Conservation (phyloP, 371 early-diverging fungal genomes). For the Rhizomucor pusillus region DNA sequence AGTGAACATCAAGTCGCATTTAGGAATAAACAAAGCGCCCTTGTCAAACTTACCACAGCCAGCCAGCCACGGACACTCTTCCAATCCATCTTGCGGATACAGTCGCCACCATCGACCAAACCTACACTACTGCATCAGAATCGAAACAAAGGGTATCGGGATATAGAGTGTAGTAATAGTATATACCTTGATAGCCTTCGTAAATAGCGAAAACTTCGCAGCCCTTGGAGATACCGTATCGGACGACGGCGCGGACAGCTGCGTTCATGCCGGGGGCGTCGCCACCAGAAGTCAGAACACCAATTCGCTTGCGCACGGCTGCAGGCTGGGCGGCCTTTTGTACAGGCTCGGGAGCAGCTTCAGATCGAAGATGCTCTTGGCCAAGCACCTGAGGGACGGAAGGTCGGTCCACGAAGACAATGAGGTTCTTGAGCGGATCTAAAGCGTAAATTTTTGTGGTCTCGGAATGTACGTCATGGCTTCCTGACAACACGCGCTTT, state of each 20-base stretch:
- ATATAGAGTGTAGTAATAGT: no score
- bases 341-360: slow-evolving; percentile 14
- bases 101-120: slow-evolving; percentile 90
- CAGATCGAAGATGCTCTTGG: slow-evolving; percentile 1
- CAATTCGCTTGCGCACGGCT: slow-evolving; percentile 62
- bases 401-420: slow-evolving; percentile 66
- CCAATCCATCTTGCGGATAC: slow-evolving; percentile 86
- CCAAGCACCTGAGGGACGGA: slow-evolving; percentile 25
- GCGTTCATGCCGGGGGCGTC: slow-evolving; percentile 99
- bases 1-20: background rate
- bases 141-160: background rate
- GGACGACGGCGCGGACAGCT: slow-evolving; percentile 92
- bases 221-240: slow-evolving; percentile 82
- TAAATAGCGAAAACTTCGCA: slow-evolving; percentile 90
- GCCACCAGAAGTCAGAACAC: slow-evolving; percentile 97
- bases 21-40: background rate
- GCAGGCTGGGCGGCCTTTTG: slow-evolving; percentile 12
- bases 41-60: slow-evolving; percentile 51
- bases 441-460: slow-evolving; percentile 46
- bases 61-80: slow-evolving; percentile 86
- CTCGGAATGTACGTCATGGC: slow-evolving; percentile 13
- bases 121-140: slow-evolving; percentile 45
- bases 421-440: slow-evolving; percentile 78
- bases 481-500: slow-evolving; percentile 15
- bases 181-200: slow-evolving; percentile 94